A percentile compares a stretch with the other conserved stretches of the same genome.
Evolutionary conservation across 1,284 basidiomycete genomes (phyloP).

Genomic region (Leccinum subrobustum): DNA sequence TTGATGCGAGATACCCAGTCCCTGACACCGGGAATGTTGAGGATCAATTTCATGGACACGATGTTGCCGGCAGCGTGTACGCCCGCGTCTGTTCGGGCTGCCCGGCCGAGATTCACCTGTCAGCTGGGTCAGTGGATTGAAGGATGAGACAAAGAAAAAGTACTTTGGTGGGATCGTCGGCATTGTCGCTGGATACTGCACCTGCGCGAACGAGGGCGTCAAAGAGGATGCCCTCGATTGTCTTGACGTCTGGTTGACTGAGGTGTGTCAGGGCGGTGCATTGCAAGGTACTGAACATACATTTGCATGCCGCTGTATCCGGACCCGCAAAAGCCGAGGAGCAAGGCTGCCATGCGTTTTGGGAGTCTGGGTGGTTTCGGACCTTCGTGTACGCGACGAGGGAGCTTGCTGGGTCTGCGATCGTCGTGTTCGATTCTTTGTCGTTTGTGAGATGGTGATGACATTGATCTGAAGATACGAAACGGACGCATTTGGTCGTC

Average conservation of each 20-base stretch:
- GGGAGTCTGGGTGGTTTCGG: conserved; percentile 55
- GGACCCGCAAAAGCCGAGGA: conserved; percentile 79
- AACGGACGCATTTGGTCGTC: not conserved
- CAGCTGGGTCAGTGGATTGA: not conserved
- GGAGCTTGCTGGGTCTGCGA: not conserved
- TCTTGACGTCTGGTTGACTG: conserved; percentile 63
- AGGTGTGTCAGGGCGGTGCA: not conserved
- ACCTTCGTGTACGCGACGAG: not conserved
- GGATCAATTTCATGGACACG: conserved; percentile 89
- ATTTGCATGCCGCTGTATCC: conserved; percentile 96
- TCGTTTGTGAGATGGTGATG: not conserved
- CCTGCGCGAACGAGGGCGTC: conserved; percentile 87
- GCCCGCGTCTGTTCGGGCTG: conserved; percentile 95
- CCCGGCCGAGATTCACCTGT: conserved; percentile 82
- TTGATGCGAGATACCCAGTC: conserved; percentile 83
- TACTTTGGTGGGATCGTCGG: conserved; percentile 88
- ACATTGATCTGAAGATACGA: not conserved
- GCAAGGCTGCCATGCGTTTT: conserved; percentile 70
- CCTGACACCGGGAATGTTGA: conserved; percentile 66
- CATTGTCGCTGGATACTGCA: conserved; percentile 91
- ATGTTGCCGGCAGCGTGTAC: conserved; percentile 97
- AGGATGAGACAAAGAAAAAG: not conserved
- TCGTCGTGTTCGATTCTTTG: not conserved
- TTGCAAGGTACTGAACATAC: conserved; percentile 46
- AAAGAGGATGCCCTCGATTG: conserved; percentile 92